Evolutionary conservation across 2,329 filamentous ascomycete species (phyloP).

Genomic region (Exophiala sideris): DNA sequence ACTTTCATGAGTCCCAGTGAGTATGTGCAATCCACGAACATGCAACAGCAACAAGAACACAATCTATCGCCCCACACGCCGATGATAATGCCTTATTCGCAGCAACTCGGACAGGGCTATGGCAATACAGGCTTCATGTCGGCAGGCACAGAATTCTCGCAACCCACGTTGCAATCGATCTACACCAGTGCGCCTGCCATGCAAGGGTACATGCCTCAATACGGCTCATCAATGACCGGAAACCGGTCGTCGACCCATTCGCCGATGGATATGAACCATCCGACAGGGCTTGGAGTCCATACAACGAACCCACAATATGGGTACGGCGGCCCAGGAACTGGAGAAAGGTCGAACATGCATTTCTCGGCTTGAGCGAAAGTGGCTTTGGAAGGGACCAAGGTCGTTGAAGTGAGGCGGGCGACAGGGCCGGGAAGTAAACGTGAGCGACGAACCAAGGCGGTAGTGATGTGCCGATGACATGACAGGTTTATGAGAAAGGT

Average conservation of each 20-base stretch:
- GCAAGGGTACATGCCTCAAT: conserved; percentile 12
- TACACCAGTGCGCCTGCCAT: conserved; percentile 11
- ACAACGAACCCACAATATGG: conserved; percentile 10
- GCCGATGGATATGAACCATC: conserved; percentile 4
- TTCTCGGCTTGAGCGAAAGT: not conserved
- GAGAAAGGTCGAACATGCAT: conserved; percentile 7
- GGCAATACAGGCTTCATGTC: conserved; percentile 6
- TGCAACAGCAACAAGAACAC: conserved; percentile 5
- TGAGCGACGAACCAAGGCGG: no score
- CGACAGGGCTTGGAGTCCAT: conserved; percentile 18
- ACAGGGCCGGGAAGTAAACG: no score
- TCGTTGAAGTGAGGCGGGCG: not conserved
- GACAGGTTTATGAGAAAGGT: no score
- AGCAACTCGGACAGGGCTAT: conserved; percentile 7
- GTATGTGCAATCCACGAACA: conserved; percentile 4
- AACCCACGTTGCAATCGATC: conserved; percentile 9
- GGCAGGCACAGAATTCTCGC: conserved; percentile 7
- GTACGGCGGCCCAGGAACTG: conserved; percentile 2
- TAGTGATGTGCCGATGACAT: no score
- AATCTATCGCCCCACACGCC: conserved; percentile 13
- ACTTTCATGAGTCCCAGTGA: conserved; percentile 5
- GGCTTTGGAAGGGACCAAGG: no score
- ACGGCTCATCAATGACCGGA: conserved; percentile 7
- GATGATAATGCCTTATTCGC: conserved; percentile 17
- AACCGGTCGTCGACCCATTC: conserved; percentile 4